These are phyloP conservation scores for Didymella sp. DNA, from an alignment of 2,329 filamentous ascomycete genomes.

Conservation along the genomic window DNA sequence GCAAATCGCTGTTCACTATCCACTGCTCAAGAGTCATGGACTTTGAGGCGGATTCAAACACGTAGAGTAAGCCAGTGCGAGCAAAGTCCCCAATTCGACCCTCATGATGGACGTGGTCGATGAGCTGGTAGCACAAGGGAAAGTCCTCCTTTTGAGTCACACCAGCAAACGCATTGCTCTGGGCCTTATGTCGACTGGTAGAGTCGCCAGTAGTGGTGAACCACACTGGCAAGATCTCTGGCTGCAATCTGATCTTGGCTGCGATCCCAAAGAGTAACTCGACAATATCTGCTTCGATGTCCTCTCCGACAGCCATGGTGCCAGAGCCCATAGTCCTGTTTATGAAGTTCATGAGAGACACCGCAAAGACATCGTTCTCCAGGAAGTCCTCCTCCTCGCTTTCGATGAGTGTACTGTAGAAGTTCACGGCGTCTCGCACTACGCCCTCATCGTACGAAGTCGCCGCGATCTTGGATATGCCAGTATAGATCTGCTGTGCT, in stretches of 20 bases:
- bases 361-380: constrained; percentile 83
- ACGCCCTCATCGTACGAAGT: constrained; percentile 85
- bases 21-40: constrained; percentile 87
- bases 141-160: constrained; percentile 90
- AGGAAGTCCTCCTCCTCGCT: constrained; percentile 96
- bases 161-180: constrained; percentile 76
- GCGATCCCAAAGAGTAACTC: constrained; percentile 95
- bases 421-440: constrained; percentile 80
- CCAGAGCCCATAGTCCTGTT: constrained; percentile 78
- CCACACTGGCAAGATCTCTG: constrained; percentile 87
- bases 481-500: constrained; percentile 85
- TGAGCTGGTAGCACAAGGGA: constrained; percentile 90
- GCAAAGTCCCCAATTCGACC: constrained; percentile 96
- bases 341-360: constrained; percentile 85
- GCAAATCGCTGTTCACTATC: constrained; percentile 96
- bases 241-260: constrained; percentile 91
- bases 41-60: constrained; percentile 89
- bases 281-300: constrained; percentile 87
- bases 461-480: constrained; percentile 86
- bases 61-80: constrained; percentile 89
- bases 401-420: constrained; percentile 92
- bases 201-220: constrained; percentile 65
- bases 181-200: constrained; percentile 53
- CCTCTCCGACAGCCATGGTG: constrained; percentile 73
- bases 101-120: constrained; percentile 96